Evolutionary conservation across 768 basidiomycete genomes (phyloP).

Genomic region (Hysterangium stoloniferum): DNA sequence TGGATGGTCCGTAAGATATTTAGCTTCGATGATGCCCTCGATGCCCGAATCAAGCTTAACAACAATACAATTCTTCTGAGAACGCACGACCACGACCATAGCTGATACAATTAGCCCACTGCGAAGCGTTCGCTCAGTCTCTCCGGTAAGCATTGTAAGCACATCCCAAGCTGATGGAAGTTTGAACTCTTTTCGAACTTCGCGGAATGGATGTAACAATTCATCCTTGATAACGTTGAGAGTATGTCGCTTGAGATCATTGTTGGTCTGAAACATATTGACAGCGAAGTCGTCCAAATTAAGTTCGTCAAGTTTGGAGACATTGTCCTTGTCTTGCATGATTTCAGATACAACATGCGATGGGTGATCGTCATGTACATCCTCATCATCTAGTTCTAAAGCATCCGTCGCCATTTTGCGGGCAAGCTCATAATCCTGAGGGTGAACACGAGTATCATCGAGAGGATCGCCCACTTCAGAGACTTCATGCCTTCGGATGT

Average conservation of each 20-base stretch:
- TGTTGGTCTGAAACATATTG: constrained; percentile 77
- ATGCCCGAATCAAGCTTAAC: constrained; percentile 91
- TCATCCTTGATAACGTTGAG: constrained; percentile 86
- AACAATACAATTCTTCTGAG: constrained; percentile 40
- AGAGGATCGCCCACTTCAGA: constrained; percentile 79
- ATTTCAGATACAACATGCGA: constrained; percentile 83
- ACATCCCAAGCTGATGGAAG: constrained; percentile 70
- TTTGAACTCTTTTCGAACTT: constrained; percentile 59
- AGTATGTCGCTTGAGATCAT: constrained; percentile 82
- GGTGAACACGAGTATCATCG: constrained; percentile 93
- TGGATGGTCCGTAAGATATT: constrained; percentile 48
- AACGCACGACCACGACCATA: constrained; percentile 54
- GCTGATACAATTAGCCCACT: constrained; percentile 78
- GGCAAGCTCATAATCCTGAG: constrained; percentile 95
- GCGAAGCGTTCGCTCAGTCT: constrained; percentile 70
- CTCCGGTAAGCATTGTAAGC: constrained; percentile 92
- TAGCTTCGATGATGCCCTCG: constrained; percentile 65
- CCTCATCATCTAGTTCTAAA: constrained; percentile 95
- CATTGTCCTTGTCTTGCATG: constrained; percentile 75
- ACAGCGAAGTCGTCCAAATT: constrained; percentile 95
- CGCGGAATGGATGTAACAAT: constrained; percentile 70
- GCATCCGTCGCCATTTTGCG: constrained; percentile 98
- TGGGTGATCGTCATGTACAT: constrained; percentile 85
- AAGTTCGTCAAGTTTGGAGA: constrained; percentile 77
- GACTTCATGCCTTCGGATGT: constrained; percentile 51